Conservation (phyloP, 345 rosid genomes). For the Hirschfeldia incana region DNA sequence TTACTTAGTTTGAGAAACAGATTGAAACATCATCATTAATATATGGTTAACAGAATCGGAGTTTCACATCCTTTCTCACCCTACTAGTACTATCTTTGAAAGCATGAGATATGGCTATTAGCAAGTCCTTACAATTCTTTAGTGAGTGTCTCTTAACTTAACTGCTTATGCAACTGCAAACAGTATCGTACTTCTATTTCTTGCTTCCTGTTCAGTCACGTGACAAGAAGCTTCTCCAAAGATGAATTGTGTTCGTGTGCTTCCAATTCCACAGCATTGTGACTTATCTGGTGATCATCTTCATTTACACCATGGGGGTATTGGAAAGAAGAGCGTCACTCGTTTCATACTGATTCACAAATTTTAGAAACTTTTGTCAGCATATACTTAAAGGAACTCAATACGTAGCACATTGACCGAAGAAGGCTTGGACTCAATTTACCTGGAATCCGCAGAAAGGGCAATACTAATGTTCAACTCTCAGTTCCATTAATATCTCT, state of each 20-base stretch:
- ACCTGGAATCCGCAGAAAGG: conserved; percentile 70
- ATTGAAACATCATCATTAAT: not conserved
- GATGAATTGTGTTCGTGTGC: not conserved
- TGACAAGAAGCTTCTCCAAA: conserved; percentile 5
- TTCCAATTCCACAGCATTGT: not conserved
- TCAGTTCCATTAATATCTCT: conserved; percentile 64
- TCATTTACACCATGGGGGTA: conserved; percentile 77
- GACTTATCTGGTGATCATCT: conserved; percentile 60
- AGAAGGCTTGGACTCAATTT: not conserved
- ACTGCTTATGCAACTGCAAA: conserved; percentile 7
- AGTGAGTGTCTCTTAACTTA: conserved; percentile 16
- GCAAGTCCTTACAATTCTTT: not conserved
- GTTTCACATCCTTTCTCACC: conserved; percentile 19
- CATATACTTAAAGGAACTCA: not conserved
- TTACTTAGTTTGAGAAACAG: too few relatives aligned
- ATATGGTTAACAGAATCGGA: conserved; percentile 6
- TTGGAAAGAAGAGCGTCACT: conserved; percentile 62
- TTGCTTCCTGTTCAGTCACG: conserved; percentile 19
- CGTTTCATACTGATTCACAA: conserved; percentile 27
- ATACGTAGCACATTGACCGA: not conserved
- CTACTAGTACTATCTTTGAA: conserved; percentile 5
- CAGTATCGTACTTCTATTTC: conserved; percentile 6
- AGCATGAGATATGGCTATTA: not conserved
- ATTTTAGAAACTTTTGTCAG: not conserved
- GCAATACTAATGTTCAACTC: conserved; percentile 50